Evolutionary conservation across 345 rosid genomes (phyloP).

Genomic region (Psidium guajava): DNA sequence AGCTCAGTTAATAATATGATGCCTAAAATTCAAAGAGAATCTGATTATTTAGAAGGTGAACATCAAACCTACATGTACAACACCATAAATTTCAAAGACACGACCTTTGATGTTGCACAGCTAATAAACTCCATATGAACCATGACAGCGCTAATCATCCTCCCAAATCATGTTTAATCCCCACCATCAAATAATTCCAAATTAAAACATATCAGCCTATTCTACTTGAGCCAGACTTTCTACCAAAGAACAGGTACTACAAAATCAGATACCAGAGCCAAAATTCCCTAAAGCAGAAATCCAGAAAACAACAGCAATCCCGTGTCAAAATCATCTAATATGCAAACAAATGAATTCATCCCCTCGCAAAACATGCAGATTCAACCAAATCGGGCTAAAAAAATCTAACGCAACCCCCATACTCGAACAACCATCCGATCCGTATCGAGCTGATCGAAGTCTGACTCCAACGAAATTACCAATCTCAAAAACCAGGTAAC

Average conservation of each 20-base stretch:
- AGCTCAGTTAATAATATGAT: neutral
- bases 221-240: neutral
- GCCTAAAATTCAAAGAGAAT: neutral
- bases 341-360: neutral
- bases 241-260: neutral
- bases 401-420: neutral
- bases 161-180: neutral
- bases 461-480: neutral
- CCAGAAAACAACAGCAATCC: neutral
- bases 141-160: neutral
- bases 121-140: neutral
- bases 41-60: neutral
- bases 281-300: neutral
- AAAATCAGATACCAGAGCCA: neutral
- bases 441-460: neutral
- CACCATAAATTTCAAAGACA: neutral
- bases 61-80: neutral
- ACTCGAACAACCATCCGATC: neutral
- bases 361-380: neutral
- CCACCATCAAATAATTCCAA: neutral
- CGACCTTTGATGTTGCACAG: neutral
- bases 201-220: neutral
- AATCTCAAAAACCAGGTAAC: neutral
- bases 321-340: neutral
- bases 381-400: neutral